A percentile compares a stretch with the other conserved stretches of the same genome.
phyloP scores from a whole-genome alignment of 163 green algal species.

The Chloroidium sp. region DNA sequence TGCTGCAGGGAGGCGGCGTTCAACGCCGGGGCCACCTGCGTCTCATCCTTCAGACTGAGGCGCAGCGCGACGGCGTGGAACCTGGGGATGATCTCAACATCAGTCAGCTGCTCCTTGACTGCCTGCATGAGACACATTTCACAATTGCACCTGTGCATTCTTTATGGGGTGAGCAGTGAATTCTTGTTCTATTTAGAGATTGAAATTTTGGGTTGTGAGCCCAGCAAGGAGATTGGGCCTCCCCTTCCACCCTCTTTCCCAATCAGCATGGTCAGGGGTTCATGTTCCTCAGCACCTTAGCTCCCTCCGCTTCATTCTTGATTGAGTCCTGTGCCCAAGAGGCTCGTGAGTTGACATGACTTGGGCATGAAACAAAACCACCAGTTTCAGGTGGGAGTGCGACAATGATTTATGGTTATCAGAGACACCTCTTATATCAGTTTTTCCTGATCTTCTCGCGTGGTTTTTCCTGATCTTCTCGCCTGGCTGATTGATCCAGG shows the following conservation, averaged over 20 bases:
- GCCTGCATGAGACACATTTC: conserved; percentile 1
- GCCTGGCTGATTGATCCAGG: too few relatives aligned
- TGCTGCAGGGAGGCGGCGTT: conserved; percentile 26
- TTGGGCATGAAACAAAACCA: too few relatives aligned
- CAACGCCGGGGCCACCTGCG: conserved; percentile 56
- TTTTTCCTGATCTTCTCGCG: too few relatives aligned
- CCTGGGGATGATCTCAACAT: conserved; percentile 4
- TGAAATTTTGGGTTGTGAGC: neutral
- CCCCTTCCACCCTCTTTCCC: neutral
- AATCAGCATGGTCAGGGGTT: too few relatives aligned
- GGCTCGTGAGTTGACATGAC: too few relatives aligned
- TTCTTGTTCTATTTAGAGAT: neutral
- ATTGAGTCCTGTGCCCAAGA: too few relatives aligned
- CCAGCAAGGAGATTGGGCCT: neutral
- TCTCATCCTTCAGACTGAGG: conserved; percentile 59
- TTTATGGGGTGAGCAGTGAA: neutral
- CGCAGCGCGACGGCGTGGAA: conserved; percentile 37
- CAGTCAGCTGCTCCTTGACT: conserved; percentile 3
- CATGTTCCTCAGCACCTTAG: too few relatives aligned
- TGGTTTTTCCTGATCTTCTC: too few relatives aligned
- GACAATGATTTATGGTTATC: too few relatives aligned
- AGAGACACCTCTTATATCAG: too few relatives aligned
- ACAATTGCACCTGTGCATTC: neutral
- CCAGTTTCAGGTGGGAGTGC: too few relatives aligned
- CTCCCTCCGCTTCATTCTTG: too few relatives aligned